phyloP scores from a whole-genome alignment of 2,329 filamentous ascomycete species.

The Paecilomyces sp. region DNA sequence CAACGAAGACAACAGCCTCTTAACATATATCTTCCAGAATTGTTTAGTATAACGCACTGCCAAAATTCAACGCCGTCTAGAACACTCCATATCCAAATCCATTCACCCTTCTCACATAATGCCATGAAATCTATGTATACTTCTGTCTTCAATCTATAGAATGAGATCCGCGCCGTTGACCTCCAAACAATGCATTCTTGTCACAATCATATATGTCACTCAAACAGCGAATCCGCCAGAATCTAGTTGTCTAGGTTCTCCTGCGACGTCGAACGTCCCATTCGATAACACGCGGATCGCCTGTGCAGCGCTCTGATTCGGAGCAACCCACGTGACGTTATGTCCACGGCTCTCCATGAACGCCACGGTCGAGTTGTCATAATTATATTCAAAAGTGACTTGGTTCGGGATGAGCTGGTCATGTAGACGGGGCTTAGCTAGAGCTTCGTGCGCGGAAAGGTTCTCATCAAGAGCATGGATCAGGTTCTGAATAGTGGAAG shows the following conservation, averaged over 20 bases:
- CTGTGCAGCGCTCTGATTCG: slow-evolving; percentile 63
- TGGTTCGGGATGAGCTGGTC: slow-evolving; percentile 73
- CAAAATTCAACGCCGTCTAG: not conserved
- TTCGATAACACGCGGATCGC: slow-evolving; percentile 54
- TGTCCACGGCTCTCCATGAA: slow-evolving; percentile 61
- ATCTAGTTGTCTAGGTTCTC: slow-evolving; percentile 66
- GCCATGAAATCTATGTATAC: not conserved
- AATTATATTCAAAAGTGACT: slow-evolving; percentile 61
- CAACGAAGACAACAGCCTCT: not conserved
- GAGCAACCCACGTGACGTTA: slow-evolving; percentile 61
- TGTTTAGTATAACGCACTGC: not conserved
- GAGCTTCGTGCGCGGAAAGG: slow-evolving; percentile 53
- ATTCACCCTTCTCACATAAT: not conserved
- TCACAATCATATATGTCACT: not conserved
- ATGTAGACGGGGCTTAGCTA: slow-evolving; percentile 64
- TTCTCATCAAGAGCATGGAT: slow-evolving; percentile 65
- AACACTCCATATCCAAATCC: not conserved
- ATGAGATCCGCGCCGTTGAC: not conserved
- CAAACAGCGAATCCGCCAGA: slow-evolving; percentile 58
- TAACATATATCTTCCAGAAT: not conserved
- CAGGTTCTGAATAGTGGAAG: slow-evolving; percentile 65
- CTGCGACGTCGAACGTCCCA: slow-evolving; percentile 69
- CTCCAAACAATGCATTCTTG: not conserved
- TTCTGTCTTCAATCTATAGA: not conserved
- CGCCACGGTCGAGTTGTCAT: slow-evolving; percentile 56